phyloP scores from a whole-genome alignment of 2,329 filamentous ascomycete species.

The Colletotrichum gigasporum region DNA sequence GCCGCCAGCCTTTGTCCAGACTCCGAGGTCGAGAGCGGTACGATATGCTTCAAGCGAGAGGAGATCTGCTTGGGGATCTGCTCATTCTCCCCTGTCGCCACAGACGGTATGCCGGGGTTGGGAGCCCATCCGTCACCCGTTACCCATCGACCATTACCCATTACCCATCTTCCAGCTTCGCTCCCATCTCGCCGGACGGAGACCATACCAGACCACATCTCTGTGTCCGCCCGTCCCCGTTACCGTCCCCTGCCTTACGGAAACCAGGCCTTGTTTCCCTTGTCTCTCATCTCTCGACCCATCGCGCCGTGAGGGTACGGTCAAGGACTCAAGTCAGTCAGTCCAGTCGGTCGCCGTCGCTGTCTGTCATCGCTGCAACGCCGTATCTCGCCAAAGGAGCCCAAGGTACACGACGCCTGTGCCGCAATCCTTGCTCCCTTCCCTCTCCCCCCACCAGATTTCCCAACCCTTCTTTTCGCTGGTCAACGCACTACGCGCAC shows the following conservation, averaged over 20 bases:
- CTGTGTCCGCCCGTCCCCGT: conserved; percentile 17
- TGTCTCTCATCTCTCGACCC: conserved; percentile 12
- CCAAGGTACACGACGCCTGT: conserved; percentile 6
- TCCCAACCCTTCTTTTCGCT: conserved; percentile 24
- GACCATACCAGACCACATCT: not conserved
- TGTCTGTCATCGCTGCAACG: not conserved
- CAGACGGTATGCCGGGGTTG: conserved; percentile 13
- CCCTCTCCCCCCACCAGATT: conserved; percentile 23
- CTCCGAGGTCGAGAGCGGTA: not conserved
- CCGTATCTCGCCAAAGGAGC: conserved; percentile 5
- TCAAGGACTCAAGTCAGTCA: not conserved
- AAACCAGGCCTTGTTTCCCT: conserved; percentile 3
- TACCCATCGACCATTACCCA: conserved; percentile 18
- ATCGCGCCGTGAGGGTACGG: conserved; percentile 1
- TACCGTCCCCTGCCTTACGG: conserved; percentile 7
- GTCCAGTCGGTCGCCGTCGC: not conserved
- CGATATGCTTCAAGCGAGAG: conserved; percentile 3
- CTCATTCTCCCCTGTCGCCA: conserved; percentile 18
- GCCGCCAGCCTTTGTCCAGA: no score
- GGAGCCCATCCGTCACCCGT: no score
- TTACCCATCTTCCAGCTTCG: conserved; percentile 1
- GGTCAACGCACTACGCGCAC: conserved; percentile 17
- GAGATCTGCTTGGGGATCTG: conserved; percentile 15
- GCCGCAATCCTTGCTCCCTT: conserved; percentile 24
- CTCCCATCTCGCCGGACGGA: not conserved